phyloP scores from a whole-genome alignment of 2,329 filamentous ascomycete species.

The Hypomyces perniciosus region DNA sequence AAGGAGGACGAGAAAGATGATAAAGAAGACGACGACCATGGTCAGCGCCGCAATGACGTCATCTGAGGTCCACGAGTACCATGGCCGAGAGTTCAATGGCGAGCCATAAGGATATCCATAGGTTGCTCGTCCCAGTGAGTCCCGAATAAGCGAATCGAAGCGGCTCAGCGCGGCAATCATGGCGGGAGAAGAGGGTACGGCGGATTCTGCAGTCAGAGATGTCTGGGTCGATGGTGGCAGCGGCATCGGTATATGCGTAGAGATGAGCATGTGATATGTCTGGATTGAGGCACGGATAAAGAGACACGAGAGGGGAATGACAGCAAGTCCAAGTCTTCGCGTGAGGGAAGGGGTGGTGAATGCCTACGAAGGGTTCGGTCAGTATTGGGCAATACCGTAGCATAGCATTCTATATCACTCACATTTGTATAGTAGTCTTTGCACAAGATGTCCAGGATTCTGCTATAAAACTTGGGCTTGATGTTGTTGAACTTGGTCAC shows the following conservation, averaged over 20 bases:
- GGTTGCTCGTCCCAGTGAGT: conserved; percentile 67
- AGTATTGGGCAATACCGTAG: not conserved
- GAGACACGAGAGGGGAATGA: conserved; percentile 87
- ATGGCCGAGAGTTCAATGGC: conserved; percentile 34
- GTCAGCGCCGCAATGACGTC: conserved; percentile 69
- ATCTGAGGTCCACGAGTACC: conserved; percentile 59
- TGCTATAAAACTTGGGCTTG: conserved; percentile 80
- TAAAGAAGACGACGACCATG: conserved; percentile 81
- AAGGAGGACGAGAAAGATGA: conserved; percentile 77
- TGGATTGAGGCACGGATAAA: conserved; percentile 93
- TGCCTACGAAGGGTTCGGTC: conserved; percentile 45
- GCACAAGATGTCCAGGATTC: conserved; percentile 86
- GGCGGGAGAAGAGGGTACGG: conserved; percentile 61
- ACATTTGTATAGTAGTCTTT: conserved; percentile 98
- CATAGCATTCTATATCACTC: conserved; percentile 25
- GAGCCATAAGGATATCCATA: conserved; percentile 52
- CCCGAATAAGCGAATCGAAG: conserved; percentile 68
- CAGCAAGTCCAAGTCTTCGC: conserved; percentile 79
- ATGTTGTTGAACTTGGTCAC: conserved; percentile 99
- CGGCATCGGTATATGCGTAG: conserved; percentile 74
- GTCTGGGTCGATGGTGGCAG: conserved; percentile 60
- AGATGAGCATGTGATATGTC: conserved; percentile 97
- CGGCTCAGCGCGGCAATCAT: conserved; percentile 73
- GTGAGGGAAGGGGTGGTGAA: conserved; percentile 89
- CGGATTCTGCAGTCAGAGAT: conserved; percentile 57